phyloP scores from a whole-genome alignment of 306 rosid species.

The Cucumis melo region DNA sequence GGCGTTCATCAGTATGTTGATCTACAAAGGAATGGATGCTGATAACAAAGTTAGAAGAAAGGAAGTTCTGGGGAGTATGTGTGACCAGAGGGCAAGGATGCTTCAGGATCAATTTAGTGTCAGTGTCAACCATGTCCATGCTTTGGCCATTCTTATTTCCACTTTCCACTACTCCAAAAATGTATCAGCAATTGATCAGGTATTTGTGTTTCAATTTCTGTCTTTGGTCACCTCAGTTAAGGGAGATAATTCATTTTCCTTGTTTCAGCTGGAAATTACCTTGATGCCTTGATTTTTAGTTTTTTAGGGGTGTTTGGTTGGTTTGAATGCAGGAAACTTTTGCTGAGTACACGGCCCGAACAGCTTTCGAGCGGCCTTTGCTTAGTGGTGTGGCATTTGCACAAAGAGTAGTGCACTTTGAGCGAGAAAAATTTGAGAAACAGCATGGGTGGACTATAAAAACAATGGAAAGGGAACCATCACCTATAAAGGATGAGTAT shows the following conservation, averaged over 20 bases:
- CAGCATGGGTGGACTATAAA: conserved; percentile 85
- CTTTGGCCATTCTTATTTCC: conserved; percentile 89
- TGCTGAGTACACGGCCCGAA: conserved; percentile 90
- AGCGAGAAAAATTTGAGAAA: conserved; percentile 65
- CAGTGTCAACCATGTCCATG: conserved; percentile 95
- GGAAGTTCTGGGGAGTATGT: conserved; percentile 71
- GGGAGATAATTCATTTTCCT: not conserved
- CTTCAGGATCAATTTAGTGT: conserved; percentile 94
- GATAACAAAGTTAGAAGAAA: conserved; percentile 64
- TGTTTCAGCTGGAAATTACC: not conserved
- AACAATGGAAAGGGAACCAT: conserved; percentile 80
- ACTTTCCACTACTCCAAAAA: conserved; percentile 75
- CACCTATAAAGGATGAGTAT: conserved; percentile 76
- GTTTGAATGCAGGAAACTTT: conserved; percentile 58
- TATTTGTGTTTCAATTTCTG: conserved; percentile 36
- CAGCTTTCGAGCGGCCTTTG: conserved; percentile 90
- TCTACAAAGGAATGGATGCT: conserved; percentile 65
- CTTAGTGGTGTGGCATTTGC: conserved; percentile 96
- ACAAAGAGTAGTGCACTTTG: conserved; percentile 59
- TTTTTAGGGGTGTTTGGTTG: not conserved
- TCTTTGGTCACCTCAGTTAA: not conserved
- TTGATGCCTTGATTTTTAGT: not conserved
- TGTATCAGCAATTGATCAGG: conserved; percentile 98
- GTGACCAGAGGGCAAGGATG: conserved; percentile 98
- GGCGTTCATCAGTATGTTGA: conserved; percentile 30